Conservation (phyloP, 805 yeast genomes). For the Wickerhamomyces chambardii region DNA sequence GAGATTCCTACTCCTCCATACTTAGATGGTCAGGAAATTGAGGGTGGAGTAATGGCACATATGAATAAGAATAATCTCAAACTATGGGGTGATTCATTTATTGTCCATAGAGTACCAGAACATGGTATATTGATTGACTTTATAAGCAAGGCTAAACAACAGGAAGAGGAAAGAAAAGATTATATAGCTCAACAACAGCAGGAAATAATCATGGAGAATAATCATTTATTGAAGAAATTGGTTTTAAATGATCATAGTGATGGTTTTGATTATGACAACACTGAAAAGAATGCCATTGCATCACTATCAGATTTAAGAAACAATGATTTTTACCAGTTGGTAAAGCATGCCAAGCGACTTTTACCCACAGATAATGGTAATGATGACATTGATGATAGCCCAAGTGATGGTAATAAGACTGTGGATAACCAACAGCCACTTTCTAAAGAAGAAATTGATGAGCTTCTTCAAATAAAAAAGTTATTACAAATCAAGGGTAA, state of each 20-base stretch:
- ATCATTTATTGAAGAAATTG: slow-evolving; percentile 24
- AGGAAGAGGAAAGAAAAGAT: slow-evolving; percentile 20
- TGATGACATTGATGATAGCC: slow-evolving; percentile 1
- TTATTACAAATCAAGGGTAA: slow-evolving; percentile 64
- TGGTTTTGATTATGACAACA: slow-evolving; percentile 13
- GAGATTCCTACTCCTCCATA: slow-evolving; percentile 28
- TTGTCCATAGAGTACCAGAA: slow-evolving; percentile 60
- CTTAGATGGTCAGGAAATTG: slow-evolving; percentile 23
- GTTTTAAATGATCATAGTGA: slow-evolving; percentile 13
- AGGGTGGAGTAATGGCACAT: slow-evolving; percentile 25
- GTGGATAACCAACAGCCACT: background rate
- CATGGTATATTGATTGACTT: slow-evolving; percentile 64
- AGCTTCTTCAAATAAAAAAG: slow-evolving; percentile 45
- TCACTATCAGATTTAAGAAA: slow-evolving; percentile 22
- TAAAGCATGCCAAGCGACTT: slow-evolving; percentile 26
- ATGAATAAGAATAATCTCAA: slow-evolving; percentile 17
- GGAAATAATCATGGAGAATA: slow-evolving; percentile 24
- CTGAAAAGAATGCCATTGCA: slow-evolving; percentile 24
- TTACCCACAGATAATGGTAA: slow-evolving; percentile 11
- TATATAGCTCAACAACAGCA: slow-evolving; percentile 24
- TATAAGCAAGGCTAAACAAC: slow-evolving; percentile 37
- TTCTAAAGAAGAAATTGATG: slow-evolving; percentile 32
- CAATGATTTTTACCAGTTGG: slow-evolving; percentile 38
- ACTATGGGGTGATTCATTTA: slow-evolving; percentile 25
- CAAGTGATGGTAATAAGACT: too few species aligned